Percentiles rank a stretch among this genome's conserved stretches.
Evolutionary conservation across 2,329 filamentous ascomycete species (phyloP).

Genomic region (Pseudofabraea citricarpa): DNA sequence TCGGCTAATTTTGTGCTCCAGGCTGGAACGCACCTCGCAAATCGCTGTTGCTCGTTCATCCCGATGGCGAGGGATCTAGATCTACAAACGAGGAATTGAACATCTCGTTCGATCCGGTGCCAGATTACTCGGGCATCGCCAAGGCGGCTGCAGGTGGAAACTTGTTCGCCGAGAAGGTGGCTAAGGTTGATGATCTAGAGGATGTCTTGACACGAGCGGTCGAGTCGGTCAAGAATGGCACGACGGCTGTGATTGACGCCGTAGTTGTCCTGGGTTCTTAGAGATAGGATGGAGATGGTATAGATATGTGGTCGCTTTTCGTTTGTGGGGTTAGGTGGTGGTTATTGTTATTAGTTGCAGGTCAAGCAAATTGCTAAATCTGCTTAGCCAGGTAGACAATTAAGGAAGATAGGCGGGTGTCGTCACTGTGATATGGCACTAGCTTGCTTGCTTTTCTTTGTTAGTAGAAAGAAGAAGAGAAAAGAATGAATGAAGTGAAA

Average conservation of each 20-base stretch:
- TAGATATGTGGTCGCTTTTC: too few relatives aligned
- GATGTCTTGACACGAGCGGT: slow-evolving; percentile 52
- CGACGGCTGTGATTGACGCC: slow-evolving; percentile 55
- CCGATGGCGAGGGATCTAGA: slow-evolving; percentile 55
- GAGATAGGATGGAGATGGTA: background rate
- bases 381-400: too few relatives aligned
- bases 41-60: slow-evolving; percentile 60
- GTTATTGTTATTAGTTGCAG: too few relatives aligned
- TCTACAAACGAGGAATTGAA: slow-evolving; percentile 61
- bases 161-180: slow-evolving; percentile 55
- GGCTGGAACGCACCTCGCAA: slow-evolving; percentile 63
- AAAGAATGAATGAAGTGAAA: too few relatives aligned
- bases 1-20: too few relatives aligned
- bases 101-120: slow-evolving; percentile 60
- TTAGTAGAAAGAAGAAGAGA: too few relatives aligned
- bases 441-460: too few relatives aligned
- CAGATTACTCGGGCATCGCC: slow-evolving; percentile 64
- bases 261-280: slow-evolving; percentile 24
- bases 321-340: background rate
- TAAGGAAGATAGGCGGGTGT: too few relatives aligned
- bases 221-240: slow-evolving; percentile 49
- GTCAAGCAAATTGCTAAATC: too few relatives aligned
- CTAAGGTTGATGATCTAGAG: slow-evolving; percentile 49
- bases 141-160: slow-evolving; percentile 59
- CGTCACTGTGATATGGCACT: too few relatives aligned